Base-by-base conservation (phyloP, 2,329 filamentous ascomycete species). In the Thielaviopsis musarum region DNA sequence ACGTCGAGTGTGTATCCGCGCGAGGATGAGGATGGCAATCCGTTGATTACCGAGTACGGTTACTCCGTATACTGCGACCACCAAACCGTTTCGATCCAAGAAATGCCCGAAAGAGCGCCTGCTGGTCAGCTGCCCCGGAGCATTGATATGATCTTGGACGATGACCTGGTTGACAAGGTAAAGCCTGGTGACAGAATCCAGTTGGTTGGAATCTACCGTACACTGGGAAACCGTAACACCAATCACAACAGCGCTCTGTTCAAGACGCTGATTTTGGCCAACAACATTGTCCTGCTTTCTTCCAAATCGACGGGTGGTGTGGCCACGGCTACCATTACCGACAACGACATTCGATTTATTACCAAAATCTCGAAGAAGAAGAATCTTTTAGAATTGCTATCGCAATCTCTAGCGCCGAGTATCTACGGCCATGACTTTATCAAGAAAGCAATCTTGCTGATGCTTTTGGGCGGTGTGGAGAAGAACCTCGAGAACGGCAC, bases 401-500 rank as follows among this genome's bases (percentile, higher is more conserved):
- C 93, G 0, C 91, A 96, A 66, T 97, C 91, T 1, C 77, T 98
- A 21, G 93, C 93, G 1, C 93, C 93, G 0, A 96, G 91, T 73
- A 98, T 98, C 61, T 96, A 89, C 67, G 93, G 93, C 0, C 93
- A 98, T 67, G 91, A 94, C 67, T 87, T 96, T 70, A 94, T 98
- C 74, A 98, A 98, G 73, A 96, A 94, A 72, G 93, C 93, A 0
- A 95, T 98, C 64, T 74, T 98, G 34, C 81, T 98, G 55, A 94
- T 97, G 88, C 79, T 98, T 28, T 76, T 98, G 15, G 88, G 93
- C 67, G 93, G 93, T 61, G 90, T 95, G 79, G 93, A 98, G 76
- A 98, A 98, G 78, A 98, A 98, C 67, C 73, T 98, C 60, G 93
- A 97, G 64, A 98, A 98, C 66, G 93, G 93, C 61, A 97, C 93